Evolutionary conservation across 495 filamentous ascomycete species (phyloP).

Genomic region (Aspergillus carlsbadensis): DNA sequence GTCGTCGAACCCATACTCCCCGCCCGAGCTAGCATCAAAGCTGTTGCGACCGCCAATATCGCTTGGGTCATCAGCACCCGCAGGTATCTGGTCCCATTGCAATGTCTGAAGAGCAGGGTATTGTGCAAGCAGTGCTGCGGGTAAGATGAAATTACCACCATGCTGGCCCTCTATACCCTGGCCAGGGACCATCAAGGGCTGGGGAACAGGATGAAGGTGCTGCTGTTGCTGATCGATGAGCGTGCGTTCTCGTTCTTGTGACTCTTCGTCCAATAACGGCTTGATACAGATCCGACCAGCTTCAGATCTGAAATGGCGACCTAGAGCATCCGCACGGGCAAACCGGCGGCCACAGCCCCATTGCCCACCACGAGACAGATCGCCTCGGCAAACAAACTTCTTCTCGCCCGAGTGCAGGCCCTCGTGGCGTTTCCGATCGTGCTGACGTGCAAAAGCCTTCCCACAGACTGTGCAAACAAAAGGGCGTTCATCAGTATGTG

Average conservation of each 20-base stretch:
- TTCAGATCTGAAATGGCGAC: slow-evolving; percentile 95
- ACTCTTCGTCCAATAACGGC: slow-evolving; percentile 87
- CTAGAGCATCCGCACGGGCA: slow-evolving; percentile 91
- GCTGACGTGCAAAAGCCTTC: slow-evolving; percentile 94
- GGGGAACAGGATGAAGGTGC: slow-evolving; percentile 43
- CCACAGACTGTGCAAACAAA: slow-evolving; percentile 96
- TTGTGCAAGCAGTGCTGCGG: slow-evolving; percentile 83
- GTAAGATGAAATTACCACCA: slow-evolving; percentile 65
- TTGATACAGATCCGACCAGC: slow-evolving; percentile 96
- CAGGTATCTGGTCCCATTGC: slow-evolving; percentile 67
- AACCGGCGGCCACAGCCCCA: slow-evolving; percentile 96
- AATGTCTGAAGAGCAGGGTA: slow-evolving; percentile 86
- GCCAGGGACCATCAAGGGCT: slow-evolving; percentile 41
- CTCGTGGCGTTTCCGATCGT: slow-evolving; percentile 89
- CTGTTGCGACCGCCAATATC: slow-evolving; percentile 81
- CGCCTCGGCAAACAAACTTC: slow-evolving; percentile 95
- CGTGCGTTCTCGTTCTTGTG: slow-evolving; percentile 66
- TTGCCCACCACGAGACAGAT: slow-evolving; percentile 72
- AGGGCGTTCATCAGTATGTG: slow-evolving; percentile 88
- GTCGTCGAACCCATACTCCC: slow-evolving; percentile 52
- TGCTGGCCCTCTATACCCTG: slow-evolving; percentile 38
- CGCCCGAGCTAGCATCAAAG: slow-evolving; percentile 83
- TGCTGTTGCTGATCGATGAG: slow-evolving; percentile 64
- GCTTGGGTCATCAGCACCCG: slow-evolving; percentile 56
- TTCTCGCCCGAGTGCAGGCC: slow-evolving; percentile 89